Evolutionary conservation across 176 grass and related monocot genomes (phyloP).

Genomic region (Luzula sylvatica): DNA sequence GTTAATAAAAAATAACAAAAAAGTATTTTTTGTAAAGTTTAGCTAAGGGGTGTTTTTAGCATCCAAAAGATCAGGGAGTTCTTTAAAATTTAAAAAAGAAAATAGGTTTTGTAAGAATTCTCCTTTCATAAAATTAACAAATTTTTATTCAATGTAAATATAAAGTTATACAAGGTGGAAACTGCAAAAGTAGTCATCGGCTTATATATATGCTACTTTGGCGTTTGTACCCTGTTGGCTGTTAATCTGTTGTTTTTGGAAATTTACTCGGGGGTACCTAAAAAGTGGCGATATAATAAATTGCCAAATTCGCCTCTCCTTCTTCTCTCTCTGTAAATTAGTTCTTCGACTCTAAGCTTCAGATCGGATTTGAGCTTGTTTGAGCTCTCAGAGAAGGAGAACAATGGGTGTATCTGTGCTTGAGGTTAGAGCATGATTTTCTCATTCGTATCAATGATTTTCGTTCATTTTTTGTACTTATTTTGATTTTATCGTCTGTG

Average conservation of each 20-base stretch:
- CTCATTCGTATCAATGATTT: background rate
- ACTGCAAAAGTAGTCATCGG: background rate
- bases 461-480: background rate
- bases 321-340: background rate
- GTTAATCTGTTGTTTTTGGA: slow-evolving; percentile 4
- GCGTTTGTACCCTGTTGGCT: background rate
- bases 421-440: slow-evolving; percentile 18
- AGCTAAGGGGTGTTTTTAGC: too few relatives aligned
- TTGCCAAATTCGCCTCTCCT: background rate
- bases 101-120: too few relatives aligned
- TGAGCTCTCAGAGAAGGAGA: slow-evolving; percentile 7
- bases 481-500: background rate
- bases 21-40: too few relatives aligned
- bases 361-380: background rate
- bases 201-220: slow-evolving; percentile 6
- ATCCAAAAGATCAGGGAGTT: too few relatives aligned
- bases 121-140: too few relatives aligned
- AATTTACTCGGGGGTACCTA: slow-evolving; percentile 15
- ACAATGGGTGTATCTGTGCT: slow-evolving; percentile 30
- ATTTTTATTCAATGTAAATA: too few relatives aligned
- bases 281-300: slow-evolving; percentile 18
- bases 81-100: too few relatives aligned
- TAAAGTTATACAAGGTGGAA: slow-evolving; percentile 5
- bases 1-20: too few relatives aligned
- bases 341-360: slow-evolving; percentile 5